phyloP scores from a whole-genome alignment of 768 basidiomycete species.

The Glaciozyma antarctica region DNA sequence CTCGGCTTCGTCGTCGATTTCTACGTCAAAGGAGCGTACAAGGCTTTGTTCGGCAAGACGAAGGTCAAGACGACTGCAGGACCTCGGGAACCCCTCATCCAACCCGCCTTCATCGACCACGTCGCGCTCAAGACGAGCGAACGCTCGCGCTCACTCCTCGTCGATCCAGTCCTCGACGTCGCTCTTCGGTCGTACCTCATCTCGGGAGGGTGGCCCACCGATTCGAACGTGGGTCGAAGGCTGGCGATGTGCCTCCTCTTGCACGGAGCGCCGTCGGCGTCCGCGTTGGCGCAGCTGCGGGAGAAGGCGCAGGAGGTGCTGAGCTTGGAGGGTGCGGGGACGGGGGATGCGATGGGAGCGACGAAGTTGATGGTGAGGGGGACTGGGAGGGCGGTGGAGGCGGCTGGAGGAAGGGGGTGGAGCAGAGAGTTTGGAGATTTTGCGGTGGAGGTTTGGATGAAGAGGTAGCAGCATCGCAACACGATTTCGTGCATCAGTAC shows the following conservation, averaged over 20 bases:
- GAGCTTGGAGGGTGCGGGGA: not conserved
- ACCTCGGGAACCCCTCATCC: constrained; percentile 21
- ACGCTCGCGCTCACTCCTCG: not conserved
- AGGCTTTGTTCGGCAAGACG: constrained; percentile 3
- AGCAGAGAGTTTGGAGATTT: not conserved
- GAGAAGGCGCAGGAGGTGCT: not conserved
- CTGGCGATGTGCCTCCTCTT: not conserved
- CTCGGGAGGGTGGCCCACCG: not conserved
- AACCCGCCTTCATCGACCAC: constrained; percentile 21
- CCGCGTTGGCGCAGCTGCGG: not conserved
- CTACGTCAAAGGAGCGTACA: constrained; percentile 17
- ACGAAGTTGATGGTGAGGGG: not conserved
- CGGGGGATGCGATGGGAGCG: not conserved
- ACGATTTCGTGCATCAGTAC: too few relatives aligned
- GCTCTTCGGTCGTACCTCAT: not conserved
- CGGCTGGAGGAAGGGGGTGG: constrained; percentile 8
- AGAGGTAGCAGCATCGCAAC: not conserved
- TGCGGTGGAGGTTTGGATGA: not conserved
- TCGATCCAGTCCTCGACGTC: not conserved
- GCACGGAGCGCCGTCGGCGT: constrained; percentile 1
- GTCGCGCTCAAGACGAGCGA: not conserved
- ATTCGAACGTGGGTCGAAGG: not conserved
- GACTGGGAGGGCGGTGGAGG: not conserved
- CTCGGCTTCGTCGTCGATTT: constrained; percentile 21
- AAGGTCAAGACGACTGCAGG: not conserved